A percentile compares a stretch with the other conserved stretches of the same genome.
phyloP scores from a whole-genome alignment of 495 filamentous ascomycete species.

The Platismatia glauca region DNA sequence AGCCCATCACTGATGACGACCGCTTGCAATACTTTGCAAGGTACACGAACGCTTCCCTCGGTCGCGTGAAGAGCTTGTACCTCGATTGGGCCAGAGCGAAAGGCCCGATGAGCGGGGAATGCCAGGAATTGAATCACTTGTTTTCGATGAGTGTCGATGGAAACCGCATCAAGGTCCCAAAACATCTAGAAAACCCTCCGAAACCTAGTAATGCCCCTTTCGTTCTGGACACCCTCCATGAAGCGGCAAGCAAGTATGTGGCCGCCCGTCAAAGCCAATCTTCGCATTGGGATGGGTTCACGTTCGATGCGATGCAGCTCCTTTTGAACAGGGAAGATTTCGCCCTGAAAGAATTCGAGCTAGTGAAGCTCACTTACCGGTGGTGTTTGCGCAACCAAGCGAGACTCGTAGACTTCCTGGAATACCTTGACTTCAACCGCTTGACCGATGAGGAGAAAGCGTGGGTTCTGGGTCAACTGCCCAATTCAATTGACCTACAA shows the following conservation, averaged over 20 bases:
- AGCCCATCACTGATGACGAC: conserved; percentile 37
- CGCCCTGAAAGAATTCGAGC: conserved; percentile 42
- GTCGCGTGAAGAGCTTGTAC: conserved; percentile 42
- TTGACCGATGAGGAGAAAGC: too few species aligned
- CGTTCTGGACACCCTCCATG: conserved; percentile 40
- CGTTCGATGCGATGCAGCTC: conserved; percentile 33
- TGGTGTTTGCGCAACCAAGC: too few species aligned
- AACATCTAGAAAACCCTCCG: conserved; percentile 34
- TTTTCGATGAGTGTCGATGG: conserved; percentile 46
- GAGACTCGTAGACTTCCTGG: too few species aligned
- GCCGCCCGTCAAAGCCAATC: not conserved
- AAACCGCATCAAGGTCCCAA: conserved; percentile 39
- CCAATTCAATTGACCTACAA: conserved; percentile 11
- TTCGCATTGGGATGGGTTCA: conserved; percentile 22
- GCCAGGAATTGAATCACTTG: conserved; percentile 45
- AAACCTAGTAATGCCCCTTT: conserved; percentile 27
- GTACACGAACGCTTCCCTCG: conserved; percentile 40
- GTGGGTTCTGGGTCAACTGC: too few species aligned
- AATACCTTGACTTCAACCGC: too few species aligned
- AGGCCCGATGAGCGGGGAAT: conserved; percentile 39
- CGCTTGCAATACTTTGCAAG: conserved; percentile 40
- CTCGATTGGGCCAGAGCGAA: conserved; percentile 41
- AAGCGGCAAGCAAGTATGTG: conserved; percentile 21
- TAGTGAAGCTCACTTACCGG: conserved; percentile 31
- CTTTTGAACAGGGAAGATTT: conserved; percentile 35